These are phyloP conservation scores for Scalesia atractyloides DNA, from an alignment of 129 eudicot species.

Conservation along the genomic window DNA sequence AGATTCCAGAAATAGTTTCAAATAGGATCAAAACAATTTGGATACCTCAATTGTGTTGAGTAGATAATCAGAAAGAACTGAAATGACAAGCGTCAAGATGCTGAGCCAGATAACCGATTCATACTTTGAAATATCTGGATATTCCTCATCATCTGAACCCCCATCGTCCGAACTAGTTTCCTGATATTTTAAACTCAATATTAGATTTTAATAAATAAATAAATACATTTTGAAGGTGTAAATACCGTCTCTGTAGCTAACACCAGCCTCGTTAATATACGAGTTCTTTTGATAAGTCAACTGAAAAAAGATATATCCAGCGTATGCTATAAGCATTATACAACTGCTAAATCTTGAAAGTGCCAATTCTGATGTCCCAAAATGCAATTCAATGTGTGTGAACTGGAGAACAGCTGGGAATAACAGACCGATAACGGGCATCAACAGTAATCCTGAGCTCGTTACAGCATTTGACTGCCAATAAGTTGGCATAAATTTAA, in stretches of 20 bases:
- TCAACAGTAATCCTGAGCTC: constrained; percentile 78
- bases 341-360: constrained; percentile 91
- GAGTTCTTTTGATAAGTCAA: constrained; percentile 51
- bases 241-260: constrained; percentile 26
- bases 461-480: constrained; percentile 64
- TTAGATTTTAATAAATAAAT: background rate
- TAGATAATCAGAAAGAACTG: constrained; percentile 72
- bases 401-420: constrained; percentile 78
- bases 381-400: constrained; percentile 71
- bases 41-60: constrained; percentile 81
- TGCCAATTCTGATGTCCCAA: constrained; percentile 63
- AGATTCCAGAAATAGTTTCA: background rate
- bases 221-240: background rate
- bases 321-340: constrained; percentile 84
- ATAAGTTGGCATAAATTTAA: background rate
- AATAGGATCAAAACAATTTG: background rate
- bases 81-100: constrained; percentile 56
- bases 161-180: constrained; percentile 45
- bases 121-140: constrained; percentile 63
- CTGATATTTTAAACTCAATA: constrained; percentile 30
- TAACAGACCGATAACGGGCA: constrained; percentile 79
- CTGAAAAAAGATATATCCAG: constrained; percentile 68
- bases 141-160: constrained; percentile 55
- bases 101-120: constrained; percentile 64
- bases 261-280: constrained; percentile 48